Evolutionary conservation across 495 filamentous ascomycete genomes (phyloP).

Genomic region (Aspergillus ellipticus): DNA sequence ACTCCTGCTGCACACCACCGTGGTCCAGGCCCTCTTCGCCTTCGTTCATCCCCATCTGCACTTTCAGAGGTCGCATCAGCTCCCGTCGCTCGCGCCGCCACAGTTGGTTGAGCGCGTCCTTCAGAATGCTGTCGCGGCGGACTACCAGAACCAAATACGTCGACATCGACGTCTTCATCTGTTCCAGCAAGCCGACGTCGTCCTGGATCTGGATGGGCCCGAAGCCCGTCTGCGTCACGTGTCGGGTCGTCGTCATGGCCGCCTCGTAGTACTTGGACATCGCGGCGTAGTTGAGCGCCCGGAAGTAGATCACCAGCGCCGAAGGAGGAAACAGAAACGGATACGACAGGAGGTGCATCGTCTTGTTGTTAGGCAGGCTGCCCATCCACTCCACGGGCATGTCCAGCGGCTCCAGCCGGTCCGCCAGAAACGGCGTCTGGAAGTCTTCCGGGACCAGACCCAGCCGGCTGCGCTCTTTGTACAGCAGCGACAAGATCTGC

Average conservation of each 20-base stretch:
- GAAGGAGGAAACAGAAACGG: constrained; percentile 75
- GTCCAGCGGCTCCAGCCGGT: constrained; percentile 72
- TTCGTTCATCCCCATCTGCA: constrained; percentile 72
- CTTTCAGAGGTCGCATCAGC: constrained; percentile 79
- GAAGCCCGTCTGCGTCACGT: constrained; percentile 57
- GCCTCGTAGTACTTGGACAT: constrained; percentile 77
- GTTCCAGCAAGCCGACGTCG: constrained; percentile 52
- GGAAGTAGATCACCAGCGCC: constrained; percentile 76
- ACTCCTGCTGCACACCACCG: constrained; percentile 93
- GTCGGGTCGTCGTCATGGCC: constrained; percentile 58
- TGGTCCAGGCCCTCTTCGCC: constrained; percentile 91
- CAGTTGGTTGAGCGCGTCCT: constrained; percentile 80
- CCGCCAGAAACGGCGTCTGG: constrained; percentile 68
- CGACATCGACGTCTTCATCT: constrained; percentile 59
- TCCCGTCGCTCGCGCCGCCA: constrained; percentile 82
- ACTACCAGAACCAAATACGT: constrained; percentile 77
- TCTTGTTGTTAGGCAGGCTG: constrained; percentile 50
- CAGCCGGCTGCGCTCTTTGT: constrained; percentile 59
- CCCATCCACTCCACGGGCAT: constrained; percentile 72
- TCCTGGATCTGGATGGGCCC: constrained; percentile 37
- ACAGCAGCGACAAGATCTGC: constrained; percentile 69
- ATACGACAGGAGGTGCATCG: constrained; percentile 73
- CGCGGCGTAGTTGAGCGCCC: constrained; percentile 76
- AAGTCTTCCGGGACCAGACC: constrained; percentile 66
- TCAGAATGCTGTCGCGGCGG: constrained; percentile 63